Percentiles rank a stretch among this genome's conserved stretches.
Conservation (phyloP, 108 stramenopile genomes). For the Nitzschia palea region DNA sequence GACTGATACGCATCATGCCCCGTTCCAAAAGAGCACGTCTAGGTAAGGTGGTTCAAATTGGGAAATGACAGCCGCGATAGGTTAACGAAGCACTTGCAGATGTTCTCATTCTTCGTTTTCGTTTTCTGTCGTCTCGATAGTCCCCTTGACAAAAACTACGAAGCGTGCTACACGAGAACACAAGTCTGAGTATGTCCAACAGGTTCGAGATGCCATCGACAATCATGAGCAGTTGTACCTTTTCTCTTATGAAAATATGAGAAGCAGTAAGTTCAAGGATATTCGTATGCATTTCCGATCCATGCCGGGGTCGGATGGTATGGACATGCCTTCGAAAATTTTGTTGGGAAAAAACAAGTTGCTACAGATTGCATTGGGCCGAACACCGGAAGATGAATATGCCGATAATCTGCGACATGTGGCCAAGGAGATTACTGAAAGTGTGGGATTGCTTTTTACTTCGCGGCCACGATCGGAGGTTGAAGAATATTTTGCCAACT, state of each 20-base stretch:
- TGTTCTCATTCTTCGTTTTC: too few species aligned
- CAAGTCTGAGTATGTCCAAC: conserved; percentile 83
- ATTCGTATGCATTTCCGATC: conserved; percentile 86
- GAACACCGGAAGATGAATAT: conserved; percentile 91
- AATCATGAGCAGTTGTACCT: conserved; percentile 82
- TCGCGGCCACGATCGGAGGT: conserved; percentile 67
- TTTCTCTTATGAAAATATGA: conserved; percentile 95
- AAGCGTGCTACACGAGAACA: conserved; percentile 90
- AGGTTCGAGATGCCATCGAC: conserved; percentile 88
- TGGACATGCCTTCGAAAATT: conserved; percentile 63
- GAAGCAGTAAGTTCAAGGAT: conserved; percentile 92
- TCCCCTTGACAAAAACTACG: conserved; percentile 89
- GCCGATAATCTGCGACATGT: conserved; percentile 89
- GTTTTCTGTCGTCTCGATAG: conserved; percentile 35
- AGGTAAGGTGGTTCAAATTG: conserved; percentile 21
- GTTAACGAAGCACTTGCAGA: too few species aligned
- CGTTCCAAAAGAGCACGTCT: conserved; percentile 35
- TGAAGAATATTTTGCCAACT: conserved; percentile 80
- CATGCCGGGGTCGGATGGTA: conserved; percentile 15
- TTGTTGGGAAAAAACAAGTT: conserved; percentile 97
- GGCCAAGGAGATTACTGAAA: conserved; percentile 74
- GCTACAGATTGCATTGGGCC: conserved; percentile 89
- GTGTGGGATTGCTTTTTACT: conserved; percentile 91
- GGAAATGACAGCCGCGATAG: too few species aligned
- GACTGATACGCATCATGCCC: conserved; percentile 42